phyloP scores from a whole-genome alignment of 768 basidiomycete species.

The Ephemerocybe angulata region DNA sequence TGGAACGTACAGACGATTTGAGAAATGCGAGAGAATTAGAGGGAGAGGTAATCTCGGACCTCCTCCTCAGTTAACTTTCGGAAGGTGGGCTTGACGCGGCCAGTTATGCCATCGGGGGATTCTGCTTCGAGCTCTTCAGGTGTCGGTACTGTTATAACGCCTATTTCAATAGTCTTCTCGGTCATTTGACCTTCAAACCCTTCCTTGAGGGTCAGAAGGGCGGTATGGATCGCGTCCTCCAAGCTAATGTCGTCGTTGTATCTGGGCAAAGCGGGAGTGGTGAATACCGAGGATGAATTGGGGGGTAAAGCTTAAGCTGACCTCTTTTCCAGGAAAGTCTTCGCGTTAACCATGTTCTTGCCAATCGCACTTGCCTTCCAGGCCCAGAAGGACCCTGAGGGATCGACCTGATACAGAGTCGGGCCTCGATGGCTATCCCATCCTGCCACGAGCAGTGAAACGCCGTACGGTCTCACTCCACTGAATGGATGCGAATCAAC shows the following conservation, averaged over 20 bases:
- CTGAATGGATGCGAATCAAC: constrained; percentile 42
- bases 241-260: constrained; percentile 99
- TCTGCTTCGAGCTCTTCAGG: constrained; percentile 63
- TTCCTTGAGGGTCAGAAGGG: constrained; percentile 94
- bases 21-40: constrained; percentile 44
- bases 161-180: constrained; percentile 99
- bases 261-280: constrained; percentile 41
- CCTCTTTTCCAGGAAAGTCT: constrained; percentile 99
- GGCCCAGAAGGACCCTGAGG: constrained; percentile 98
- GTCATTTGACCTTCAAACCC: constrained; percentile 99
- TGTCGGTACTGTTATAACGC: constrained; percentile 89
- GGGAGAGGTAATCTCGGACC: constrained; percentile 90
- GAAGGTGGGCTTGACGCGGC: constrained; percentile 82
- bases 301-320: constrained; percentile 36
- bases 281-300: constrained; percentile 16
- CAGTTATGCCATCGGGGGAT: constrained; percentile 64
- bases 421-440: constrained; percentile 95
- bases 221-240: constrained; percentile 98
- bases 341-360: constrained; percentile 99
- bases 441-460: constrained; percentile 94
- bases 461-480: constrained; percentile 98
- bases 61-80: constrained; percentile 95
- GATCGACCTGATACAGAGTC: constrained; percentile 98
- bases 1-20: constrained; percentile 25
- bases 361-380: constrained; percentile 99